Conservation (phyloP, 2,329 filamentous ascomycete genomes). For the Cladosporium colombiae region DNA sequence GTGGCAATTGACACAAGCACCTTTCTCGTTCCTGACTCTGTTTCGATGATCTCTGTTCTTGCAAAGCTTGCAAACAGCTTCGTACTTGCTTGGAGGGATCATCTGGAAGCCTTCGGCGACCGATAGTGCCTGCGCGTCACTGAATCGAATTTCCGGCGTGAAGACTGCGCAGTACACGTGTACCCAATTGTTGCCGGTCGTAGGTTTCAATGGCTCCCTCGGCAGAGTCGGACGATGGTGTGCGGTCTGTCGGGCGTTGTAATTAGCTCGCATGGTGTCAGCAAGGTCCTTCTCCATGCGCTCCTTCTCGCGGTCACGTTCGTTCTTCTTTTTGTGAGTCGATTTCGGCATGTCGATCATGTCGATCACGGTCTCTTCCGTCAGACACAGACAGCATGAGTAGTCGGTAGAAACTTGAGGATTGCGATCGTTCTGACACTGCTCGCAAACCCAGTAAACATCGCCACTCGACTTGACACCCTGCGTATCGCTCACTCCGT, state of each 20-base stretch:
- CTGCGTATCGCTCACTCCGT: conserved; percentile 71
- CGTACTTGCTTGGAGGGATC: conserved; percentile 71
- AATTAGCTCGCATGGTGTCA: conserved; percentile 75
- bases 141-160: conserved; percentile 91
- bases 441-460: conserved; percentile 91
- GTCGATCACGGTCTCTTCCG: conserved; percentile 78
- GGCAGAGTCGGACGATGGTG: conserved; percentile 80
- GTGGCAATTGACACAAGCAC: conserved; percentile 84
- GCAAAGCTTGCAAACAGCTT: conserved; percentile 81
- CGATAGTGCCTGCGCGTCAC: conserved; percentile 76
- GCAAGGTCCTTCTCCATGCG: conserved; percentile 81
- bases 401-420: conserved; percentile 92
- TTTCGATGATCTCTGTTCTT: conserved; percentile 57
- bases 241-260: conserved; percentile 79
- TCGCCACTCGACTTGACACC: conserved; percentile 53
- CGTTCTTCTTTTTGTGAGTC: conserved; percentile 83
- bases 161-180: conserved; percentile 92
- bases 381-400: conserved; percentile 87
- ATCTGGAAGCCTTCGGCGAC: conserved; percentile 88
- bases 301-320: conserved; percentile 88
- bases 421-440: conserved; percentile 91
- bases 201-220: conserved; percentile 88
- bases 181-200: conserved; percentile 96
- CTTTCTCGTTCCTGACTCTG: conserved; percentile 38
- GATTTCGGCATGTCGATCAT: conserved; percentile 80